Conservation (phyloP, 257 asterid genomes). For the Salvia miltiorrhiza region DNA sequence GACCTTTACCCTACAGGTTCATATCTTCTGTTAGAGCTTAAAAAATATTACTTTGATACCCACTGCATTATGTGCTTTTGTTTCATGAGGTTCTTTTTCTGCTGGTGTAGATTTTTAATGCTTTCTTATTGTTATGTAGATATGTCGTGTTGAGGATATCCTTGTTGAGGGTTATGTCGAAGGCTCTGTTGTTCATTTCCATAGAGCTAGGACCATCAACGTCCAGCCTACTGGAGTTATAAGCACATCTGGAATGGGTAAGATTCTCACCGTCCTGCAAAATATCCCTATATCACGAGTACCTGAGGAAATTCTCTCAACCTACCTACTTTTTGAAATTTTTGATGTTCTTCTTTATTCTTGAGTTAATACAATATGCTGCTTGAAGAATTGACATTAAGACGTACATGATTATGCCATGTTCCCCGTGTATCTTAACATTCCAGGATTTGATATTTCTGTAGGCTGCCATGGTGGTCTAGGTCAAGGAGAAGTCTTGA, state of each 20-base stretch:
- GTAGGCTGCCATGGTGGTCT: constrained; percentile 93
- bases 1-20: constrained; percentile 95
- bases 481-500: constrained; percentile 67
- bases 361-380: constrained; percentile 5
- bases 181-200: constrained; percentile 99
- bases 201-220: constrained; percentile 77
- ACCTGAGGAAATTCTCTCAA: neutral
- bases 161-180: constrained; percentile 86
- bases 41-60: neutral
- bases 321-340: constrained; percentile 1
- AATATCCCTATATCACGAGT: neutral
- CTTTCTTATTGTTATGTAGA: constrained; percentile 38
- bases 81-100: constrained; percentile 5
- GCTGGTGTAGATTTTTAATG: constrained; percentile 6
- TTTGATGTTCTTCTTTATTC: constrained; percentile 1
- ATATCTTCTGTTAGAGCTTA: constrained; percentile 15
- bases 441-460: constrained; percentile 15
- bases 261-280: constrained; percentile 12
- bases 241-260: constrained; percentile 97
- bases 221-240: constrained; percentile 77
- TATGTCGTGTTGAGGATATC: constrained; percentile 98
- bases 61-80: constrained; percentile 3
- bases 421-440: constrained; percentile 8
- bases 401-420: neutral
- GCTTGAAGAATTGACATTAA: neutral